These are phyloP conservation scores for Bacterosira constricta DNA, from an alignment of 108 stramenopile species.

Conservation along the genomic window DNA sequence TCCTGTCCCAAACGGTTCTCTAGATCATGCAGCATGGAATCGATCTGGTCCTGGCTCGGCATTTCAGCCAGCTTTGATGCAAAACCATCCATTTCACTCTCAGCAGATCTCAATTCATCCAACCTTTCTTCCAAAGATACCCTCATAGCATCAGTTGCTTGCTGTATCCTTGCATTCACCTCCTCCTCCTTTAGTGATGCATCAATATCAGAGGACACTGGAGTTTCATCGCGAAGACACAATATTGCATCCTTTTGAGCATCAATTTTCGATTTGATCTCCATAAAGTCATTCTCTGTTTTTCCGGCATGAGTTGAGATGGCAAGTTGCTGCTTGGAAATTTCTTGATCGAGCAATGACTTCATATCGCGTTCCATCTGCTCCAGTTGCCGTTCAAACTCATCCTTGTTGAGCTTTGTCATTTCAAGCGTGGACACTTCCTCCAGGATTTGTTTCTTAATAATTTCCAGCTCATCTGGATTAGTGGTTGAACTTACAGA, in stretches of 20 bases:
- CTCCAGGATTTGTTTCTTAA: constrained; percentile 1
- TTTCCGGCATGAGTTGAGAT: constrained; percentile 17
- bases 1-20: constrained; percentile 29
- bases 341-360: constrained; percentile 9
- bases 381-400: constrained; percentile 9
- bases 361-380: not conserved
- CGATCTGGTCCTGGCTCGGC: constrained; percentile 36
- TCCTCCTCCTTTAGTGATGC: not conserved
- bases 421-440: not conserved
- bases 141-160: constrained; percentile 30
- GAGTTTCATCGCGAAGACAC: not conserved
- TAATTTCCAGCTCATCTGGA: not conserved
- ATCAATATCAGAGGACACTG: not conserved
- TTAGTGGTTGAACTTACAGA: not conserved
- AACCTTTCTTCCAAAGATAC: constrained; percentile 29
- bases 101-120: constrained; percentile 22
- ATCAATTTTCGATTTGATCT: constrained; percentile 14
- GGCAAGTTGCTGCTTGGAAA: constrained; percentile 14
- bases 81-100: constrained; percentile 26
- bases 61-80: constrained; percentile 30
- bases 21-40: constrained; percentile 21
- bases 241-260: not conserved
- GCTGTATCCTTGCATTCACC: constrained; percentile 24
- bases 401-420: constrained; percentile 14
- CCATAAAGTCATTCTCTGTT: constrained; percentile 6